phyloP scores from a whole-genome alignment of 78 protist species.

The Chrysochromulina tobinii region DNA sequence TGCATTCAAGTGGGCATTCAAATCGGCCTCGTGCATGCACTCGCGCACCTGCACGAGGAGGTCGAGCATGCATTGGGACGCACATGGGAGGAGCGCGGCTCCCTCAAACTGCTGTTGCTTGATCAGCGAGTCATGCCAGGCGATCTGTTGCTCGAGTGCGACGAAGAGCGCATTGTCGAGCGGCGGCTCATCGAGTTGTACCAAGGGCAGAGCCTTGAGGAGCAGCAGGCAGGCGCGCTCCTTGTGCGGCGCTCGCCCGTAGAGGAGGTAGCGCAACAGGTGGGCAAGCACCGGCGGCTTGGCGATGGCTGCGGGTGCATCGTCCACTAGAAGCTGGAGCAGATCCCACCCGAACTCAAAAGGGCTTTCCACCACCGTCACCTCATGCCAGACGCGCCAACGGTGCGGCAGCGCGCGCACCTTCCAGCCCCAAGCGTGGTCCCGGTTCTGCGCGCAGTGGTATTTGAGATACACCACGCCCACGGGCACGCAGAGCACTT shows the following conservation, averaged over 20 bases:
- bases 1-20: too few species aligned
- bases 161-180: neutral
- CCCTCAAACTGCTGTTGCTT: neutral
- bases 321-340: neutral
- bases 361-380: neutral
- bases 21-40: neutral
- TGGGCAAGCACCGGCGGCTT: neutral
- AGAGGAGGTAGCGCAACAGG: neutral
- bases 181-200: neutral
- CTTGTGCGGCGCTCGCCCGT: neutral
- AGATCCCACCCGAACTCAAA: neutral
- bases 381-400: neutral
- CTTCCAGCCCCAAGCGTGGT: constrained; percentile 16
- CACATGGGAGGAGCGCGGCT: neutral
- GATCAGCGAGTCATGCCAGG: neutral
- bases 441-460: neutral
- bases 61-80: neutral
- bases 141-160: neutral
- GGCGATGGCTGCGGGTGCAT: neutral
- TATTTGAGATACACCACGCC: neutral
- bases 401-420: neutral
- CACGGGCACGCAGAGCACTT: neutral
- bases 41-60: constrained; percentile 2
- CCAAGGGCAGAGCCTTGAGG: neutral
- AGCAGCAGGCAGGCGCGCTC: neutral